phyloP scores from a whole-genome alignment of 495 filamentous ascomycete genomes.

The Trypethelium eluteriae region DNA sequence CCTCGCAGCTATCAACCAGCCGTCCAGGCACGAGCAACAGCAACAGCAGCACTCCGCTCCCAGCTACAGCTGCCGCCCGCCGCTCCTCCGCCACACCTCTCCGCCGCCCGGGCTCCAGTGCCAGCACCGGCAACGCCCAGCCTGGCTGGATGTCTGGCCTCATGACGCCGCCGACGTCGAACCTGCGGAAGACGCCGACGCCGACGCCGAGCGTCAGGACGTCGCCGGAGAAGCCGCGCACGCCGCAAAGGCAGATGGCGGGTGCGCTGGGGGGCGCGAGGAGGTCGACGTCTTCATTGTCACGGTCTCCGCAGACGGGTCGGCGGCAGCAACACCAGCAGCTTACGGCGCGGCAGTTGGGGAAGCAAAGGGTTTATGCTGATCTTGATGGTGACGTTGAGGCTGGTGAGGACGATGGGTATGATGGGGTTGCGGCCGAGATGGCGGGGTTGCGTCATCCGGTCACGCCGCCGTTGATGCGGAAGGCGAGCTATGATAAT shows the following conservation, averaged over 20 bases:
- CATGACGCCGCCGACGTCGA: constrained; percentile 71
- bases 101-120: constrained; percentile 11
- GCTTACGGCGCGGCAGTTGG: constrained; percentile 17
- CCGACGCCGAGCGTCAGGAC: constrained; percentile 18
- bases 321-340: background rate
- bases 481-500: constrained; percentile 34
- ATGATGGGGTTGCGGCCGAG: constrained; percentile 21
- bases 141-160: constrained; percentile 62
- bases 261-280: constrained; percentile 9
- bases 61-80: background rate
- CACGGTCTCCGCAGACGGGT: background rate
- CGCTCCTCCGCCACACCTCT: background rate
- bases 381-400: background rate
- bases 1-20: constrained; percentile 25
- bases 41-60: constrained; percentile 18
- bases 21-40: constrained; percentile 38
- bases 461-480: constrained; percentile 48
- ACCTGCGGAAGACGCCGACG: constrained; percentile 49
- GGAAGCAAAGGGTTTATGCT: constrained; percentile 13
- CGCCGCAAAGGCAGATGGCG: constrained; percentile 12
- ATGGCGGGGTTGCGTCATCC: constrained; percentile 44
- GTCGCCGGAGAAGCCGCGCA: constrained; percentile 21
- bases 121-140: constrained; percentile 26
- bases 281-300: too few species aligned
- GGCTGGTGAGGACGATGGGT: background rate